Evolutionary conservation across 306 rosid species (phyloP).

Genomic region (Abrus pulchellus): DNA sequence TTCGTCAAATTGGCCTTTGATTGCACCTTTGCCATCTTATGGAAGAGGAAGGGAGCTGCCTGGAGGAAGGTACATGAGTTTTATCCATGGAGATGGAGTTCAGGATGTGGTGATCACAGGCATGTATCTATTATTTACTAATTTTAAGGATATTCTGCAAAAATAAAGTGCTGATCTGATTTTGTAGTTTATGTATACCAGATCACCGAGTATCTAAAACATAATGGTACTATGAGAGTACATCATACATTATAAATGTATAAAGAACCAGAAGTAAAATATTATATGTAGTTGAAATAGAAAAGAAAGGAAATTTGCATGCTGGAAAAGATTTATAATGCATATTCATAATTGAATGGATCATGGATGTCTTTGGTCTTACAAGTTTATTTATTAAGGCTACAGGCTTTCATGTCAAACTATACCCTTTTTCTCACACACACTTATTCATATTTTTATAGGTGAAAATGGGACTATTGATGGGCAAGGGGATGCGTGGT

Average conservation of each 20-base stretch:
- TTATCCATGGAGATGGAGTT: constrained; percentile 81
- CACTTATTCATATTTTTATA: constrained; percentile 13
- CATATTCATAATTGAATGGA: neutral
- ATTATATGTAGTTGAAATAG: neutral
- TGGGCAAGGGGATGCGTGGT: constrained; percentile 92
- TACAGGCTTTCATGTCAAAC: constrained; percentile 26
- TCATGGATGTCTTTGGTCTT: neutral
- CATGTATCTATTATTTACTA: constrained; percentile 46
- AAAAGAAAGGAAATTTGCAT: neutral
- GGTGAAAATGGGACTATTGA: constrained; percentile 96
- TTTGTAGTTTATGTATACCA: neutral
- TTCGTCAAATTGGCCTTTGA: constrained; percentile 79
- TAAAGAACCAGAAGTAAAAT: neutral
- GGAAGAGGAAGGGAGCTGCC: constrained; percentile 96
- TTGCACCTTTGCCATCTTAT: constrained; percentile 90
- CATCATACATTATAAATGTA: neutral
- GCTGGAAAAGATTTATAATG: neutral
- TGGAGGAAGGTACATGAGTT: constrained; percentile 86
- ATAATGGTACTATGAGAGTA: neutral
- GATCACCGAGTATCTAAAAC: constrained; percentile 2
- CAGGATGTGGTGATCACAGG: constrained; percentile 86
- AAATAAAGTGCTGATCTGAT: neutral
- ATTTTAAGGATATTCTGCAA: neutral
- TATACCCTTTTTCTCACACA: neutral
- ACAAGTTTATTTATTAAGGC: neutral